Evolutionary conservation across 306 rosid genomes (phyloP), one percentile per base, ranked within the genome.

Genomic region (Quercus bicolor): DNA sequence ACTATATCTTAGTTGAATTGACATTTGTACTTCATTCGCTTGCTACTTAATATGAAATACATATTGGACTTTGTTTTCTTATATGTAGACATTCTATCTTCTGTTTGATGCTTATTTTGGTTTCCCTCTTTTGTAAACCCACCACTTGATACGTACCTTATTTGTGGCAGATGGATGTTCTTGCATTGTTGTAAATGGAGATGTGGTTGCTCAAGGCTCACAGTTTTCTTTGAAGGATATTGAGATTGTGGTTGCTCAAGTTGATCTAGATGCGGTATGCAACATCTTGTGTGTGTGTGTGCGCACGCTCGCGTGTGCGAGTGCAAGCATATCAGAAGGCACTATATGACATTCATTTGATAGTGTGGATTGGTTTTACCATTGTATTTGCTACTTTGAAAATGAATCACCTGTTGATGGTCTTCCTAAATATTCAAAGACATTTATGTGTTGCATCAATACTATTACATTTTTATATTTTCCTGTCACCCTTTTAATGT

Each of bases 191-290:
- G 92, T 95, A 55, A 95, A 95, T 78, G 98, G 97, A 57, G 98
- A 95, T 70, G 81, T 95, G 54, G 88, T 95, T 75, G 96, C 98
- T 78, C 97, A 95, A 83, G 98, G 97, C 54, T 93, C 99, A 43
- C 99, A 95, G 62, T 95, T 95, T 91, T 95, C 99, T 62, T 83
- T 95, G 86, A 95, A 88, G 68, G 99, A 95, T 68, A 86, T 91
- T 21, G 99, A 95, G 87, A 85, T 91, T 79, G 93, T 90, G 77
- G 85, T 89, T 84, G 97, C 99, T 19, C 93, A 85, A 83, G 86
- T 95, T 81, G 99, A 95, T 87, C 83, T 95, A 71, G 99, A 95
- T 73, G 97, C 88, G 94, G 99, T 95, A 90, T 79, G 89, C 31
- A 31, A 56, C 73, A 51, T 18, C 70, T 77, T 70, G 40, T 77